phyloP scores from a whole-genome alignment of 192 early-diverging fungal genomes.

The Allomyces javanicus region DNA sequence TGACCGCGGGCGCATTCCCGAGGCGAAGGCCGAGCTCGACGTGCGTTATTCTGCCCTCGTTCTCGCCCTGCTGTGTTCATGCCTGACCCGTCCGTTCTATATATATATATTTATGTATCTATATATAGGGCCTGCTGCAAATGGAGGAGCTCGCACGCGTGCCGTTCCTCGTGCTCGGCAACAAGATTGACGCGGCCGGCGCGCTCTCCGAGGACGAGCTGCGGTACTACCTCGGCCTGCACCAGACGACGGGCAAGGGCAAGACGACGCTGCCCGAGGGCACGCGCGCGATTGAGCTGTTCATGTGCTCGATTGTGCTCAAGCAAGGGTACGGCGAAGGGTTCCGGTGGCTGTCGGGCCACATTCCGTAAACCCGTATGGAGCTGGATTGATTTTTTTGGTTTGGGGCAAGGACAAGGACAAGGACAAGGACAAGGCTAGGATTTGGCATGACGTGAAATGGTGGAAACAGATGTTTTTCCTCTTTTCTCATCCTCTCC shows the following conservation, averaged over 20 bases:
- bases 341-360: conserved; percentile 60
- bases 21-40: conserved; percentile 88
- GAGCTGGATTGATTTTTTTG: too few species aligned
- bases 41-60: conserved; percentile 17
- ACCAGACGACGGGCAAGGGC: conserved; percentile 92
- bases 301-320: conserved; percentile 98
- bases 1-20: conserved; percentile 61
- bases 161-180: conserved; percentile 92
- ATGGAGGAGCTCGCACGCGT: conserved; percentile 84
- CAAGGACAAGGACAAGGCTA: too few species aligned
- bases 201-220: conserved; percentile 89
- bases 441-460: too few species aligned
- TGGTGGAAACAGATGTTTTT: too few species aligned
- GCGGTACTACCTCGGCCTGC: conserved; percentile 65
- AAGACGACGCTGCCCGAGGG: conserved; percentile 27
- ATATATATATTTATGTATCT: too few species aligned
- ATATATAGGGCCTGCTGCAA: conserved; percentile 52
- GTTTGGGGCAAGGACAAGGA: too few species aligned
- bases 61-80: too few species aligned
- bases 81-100: too few species aligned
- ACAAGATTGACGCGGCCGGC: conserved; percentile 91
- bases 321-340: conserved; percentile 94
- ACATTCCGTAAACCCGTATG: too few species aligned
- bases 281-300: conserved; percentile 92
- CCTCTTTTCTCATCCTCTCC: too few species aligned